Evolutionary conservation across 257 asterid species (phyloP), one percentile per base, ranked within the genome.

Genomic region (Nicotiana sylvestris): DNA sequence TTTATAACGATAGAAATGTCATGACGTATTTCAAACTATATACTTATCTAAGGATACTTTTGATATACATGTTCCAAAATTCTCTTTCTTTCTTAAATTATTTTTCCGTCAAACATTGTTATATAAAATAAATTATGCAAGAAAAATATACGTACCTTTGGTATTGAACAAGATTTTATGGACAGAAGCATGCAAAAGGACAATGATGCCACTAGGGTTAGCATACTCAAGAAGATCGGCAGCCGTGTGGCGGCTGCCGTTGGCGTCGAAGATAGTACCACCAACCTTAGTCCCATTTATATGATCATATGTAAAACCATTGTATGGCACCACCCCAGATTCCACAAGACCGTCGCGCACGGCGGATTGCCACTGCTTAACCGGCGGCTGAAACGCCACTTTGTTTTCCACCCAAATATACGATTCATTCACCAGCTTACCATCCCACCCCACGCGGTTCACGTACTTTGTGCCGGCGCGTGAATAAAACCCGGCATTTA

Each of bases 221-320:
- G 97, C 97, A 76, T 86, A 91, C 72, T 84, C 89, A 53, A 93
- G 89, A n/a, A 93, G 91, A 78, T 93, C 94, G 67, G 98, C 98
- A 18, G 98, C 97, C 60, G 97, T 90, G 82, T 93, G 98, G 12
- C 97, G 87, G 30, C 64, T 76, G 6, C 96, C 98, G 1, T 82
- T 37, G 11, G 39, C 53, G 72, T 93, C 94, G 37, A 93, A 93
- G n/a, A 90, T 92, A 43, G 93, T 83, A 2, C 97, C 98, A 2
- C 98, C 98, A n/a, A 92, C 58, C 82, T 94, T 94, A 0, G 98
- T 92, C 80, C 98, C 98, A 0, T 66, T 30, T 32, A 94, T 1
- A 84, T 93, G 98, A 78, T 93, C 96, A 53, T 92, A 93, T 9
- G 97, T 92, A 35, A 92, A 94, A 5, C 97, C 97, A 33, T 94